These are phyloP conservation scores for Kluyveromyces nonfermentans DNA, from an alignment of 805 yeast genomes.

Conservation along the genomic window DNA sequence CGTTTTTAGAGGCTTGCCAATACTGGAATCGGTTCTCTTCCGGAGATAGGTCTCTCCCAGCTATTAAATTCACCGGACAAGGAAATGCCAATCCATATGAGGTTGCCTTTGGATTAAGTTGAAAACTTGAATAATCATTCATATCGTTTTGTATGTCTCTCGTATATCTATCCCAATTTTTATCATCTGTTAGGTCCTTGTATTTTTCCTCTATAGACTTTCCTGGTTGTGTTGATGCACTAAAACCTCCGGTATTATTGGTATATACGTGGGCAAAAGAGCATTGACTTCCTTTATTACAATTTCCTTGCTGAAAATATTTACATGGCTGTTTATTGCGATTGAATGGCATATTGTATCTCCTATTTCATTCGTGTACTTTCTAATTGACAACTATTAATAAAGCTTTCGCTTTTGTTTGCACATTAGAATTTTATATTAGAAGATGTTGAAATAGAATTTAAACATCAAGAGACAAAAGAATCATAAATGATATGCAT, in stretches of 20 bases:
- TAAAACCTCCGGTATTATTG: slow-evolving; percentile 6
- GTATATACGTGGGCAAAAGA: slow-evolving; percentile 34
- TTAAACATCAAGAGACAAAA: not conserved
- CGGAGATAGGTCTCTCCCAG: slow-evolving; percentile 43
- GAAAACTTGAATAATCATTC: slow-evolving; percentile 13
- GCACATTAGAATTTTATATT: no score
- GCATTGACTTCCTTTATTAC: slow-evolving; percentile 37
- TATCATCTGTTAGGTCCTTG: slow-evolving; percentile 18
- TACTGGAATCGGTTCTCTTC: slow-evolving; percentile 45
- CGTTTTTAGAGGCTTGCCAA: slow-evolving; percentile 33
- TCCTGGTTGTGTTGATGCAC: slow-evolving; percentile 3
- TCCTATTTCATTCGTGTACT: not conserved
- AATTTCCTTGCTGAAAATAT: slow-evolving; percentile 35
- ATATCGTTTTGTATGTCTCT: slow-evolving; percentile 24
- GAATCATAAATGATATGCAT: slow-evolving; percentile 64
- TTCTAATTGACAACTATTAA: not conserved
- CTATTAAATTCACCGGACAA: slow-evolving; percentile 39
- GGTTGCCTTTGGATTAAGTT: slow-evolving; percentile 31
- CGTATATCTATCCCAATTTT: slow-evolving; percentile 16
- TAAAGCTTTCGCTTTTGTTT: not conserved
- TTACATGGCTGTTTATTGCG: slow-evolving; percentile 32
- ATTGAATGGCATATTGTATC: slow-evolving; percentile 2
- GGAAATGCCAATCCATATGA: slow-evolving; percentile 42
- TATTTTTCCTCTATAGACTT: slow-evolving; percentile 14
- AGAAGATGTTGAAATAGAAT: no score